phyloP scores from a whole-genome alignment of 2,329 filamentous ascomycete species.

The Nothophoma quercina region DNA sequence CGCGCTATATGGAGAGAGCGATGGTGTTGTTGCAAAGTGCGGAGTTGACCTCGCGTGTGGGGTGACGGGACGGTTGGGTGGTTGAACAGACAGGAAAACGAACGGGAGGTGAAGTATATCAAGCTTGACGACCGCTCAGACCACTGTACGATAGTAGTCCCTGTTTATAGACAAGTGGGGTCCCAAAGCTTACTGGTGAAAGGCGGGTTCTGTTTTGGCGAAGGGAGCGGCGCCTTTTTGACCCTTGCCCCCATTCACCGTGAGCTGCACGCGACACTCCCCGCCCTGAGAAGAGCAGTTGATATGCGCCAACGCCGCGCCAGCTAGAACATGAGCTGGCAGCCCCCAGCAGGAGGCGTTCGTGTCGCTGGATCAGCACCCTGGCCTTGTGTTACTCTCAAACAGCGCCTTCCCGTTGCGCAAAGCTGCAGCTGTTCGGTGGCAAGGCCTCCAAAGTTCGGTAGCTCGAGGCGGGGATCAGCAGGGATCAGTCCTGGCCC shows the following conservation, averaged over 20 bases:
- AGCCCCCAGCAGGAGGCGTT: neutral
- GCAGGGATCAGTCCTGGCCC: conserved; percentile 2
- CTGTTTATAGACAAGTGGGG: conserved; percentile 15
- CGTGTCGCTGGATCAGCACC: neutral
- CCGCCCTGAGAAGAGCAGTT: conserved; percentile 21
- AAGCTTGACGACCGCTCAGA: conserved; percentile 15
- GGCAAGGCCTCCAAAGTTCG: neutral
- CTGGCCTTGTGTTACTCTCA: neutral
- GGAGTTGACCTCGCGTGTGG: conserved; percentile 5
- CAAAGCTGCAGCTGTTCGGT: conserved; percentile 6
- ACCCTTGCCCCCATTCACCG: conserved; percentile 14
- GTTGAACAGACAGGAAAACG: conserved; percentile 6
- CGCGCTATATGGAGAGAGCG: conserved; percentile 1
- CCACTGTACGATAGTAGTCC: conserved; percentile 12
- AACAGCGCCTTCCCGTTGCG: conserved; percentile 9
- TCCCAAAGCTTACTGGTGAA: conserved; percentile 7
- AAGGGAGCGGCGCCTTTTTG: conserved; percentile 4
- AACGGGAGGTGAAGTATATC: conserved; percentile 13
- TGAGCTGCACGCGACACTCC: conserved; percentile 42
- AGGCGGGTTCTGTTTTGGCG: too few relatives aligned
- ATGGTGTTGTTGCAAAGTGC: conserved; percentile 7
- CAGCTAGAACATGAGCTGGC: conserved; percentile 11
- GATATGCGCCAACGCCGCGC: conserved; percentile 13
- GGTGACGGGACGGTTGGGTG: conserved; percentile 7
- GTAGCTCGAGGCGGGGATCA: conserved; percentile 10